These are phyloP conservation scores for Mastigamoeba balamuthi DNA, from an alignment of 78 protist species.

Conservation along the genomic window DNA sequence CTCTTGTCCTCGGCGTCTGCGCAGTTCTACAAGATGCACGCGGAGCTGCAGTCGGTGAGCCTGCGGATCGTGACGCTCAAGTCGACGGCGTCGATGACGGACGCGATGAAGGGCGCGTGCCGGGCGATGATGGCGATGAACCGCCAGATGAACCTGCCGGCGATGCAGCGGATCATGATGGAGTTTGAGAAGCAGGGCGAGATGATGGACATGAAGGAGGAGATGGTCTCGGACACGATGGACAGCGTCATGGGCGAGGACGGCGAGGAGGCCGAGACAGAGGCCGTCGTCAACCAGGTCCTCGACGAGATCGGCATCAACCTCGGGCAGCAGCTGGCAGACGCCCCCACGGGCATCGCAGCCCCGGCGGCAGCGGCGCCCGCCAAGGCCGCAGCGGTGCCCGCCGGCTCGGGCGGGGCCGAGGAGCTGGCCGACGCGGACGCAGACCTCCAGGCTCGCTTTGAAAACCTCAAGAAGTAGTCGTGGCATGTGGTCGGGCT, in stretches of 20 bases:
- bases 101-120: slow-evolving; percentile 83
- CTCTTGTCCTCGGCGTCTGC: too few species aligned
- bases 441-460: neutral
- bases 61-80: slow-evolving; percentile 45
- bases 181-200: slow-evolving; percentile 87
- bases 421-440: neutral
- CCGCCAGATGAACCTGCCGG: slow-evolving; percentile 68
- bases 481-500: too few species aligned
- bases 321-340: slow-evolving; percentile 11
- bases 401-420: neutral
- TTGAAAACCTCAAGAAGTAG: neutral
- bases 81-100: slow-evolving; percentile 66
- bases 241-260: slow-evolving; percentile 66
- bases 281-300: slow-evolving; percentile 60
- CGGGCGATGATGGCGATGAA: slow-evolving; percentile 82
- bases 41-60: neutral
- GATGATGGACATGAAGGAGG: slow-evolving; percentile 84
- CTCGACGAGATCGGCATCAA: slow-evolving; percentile 82
- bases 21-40: neutral
- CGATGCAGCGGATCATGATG: slow-evolving; percentile 84
- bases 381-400: neutral
- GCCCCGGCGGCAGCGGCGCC: neutral
- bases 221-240: slow-evolving; percentile 89
- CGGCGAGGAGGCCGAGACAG: slow-evolving; percentile 72
- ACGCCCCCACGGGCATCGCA: neutral